Percentiles rank a stretch among this genome's conserved stretches.
phyloP scores from a whole-genome alignment of 148 eudicot genomes.

The Oxyria digyna region DNA sequence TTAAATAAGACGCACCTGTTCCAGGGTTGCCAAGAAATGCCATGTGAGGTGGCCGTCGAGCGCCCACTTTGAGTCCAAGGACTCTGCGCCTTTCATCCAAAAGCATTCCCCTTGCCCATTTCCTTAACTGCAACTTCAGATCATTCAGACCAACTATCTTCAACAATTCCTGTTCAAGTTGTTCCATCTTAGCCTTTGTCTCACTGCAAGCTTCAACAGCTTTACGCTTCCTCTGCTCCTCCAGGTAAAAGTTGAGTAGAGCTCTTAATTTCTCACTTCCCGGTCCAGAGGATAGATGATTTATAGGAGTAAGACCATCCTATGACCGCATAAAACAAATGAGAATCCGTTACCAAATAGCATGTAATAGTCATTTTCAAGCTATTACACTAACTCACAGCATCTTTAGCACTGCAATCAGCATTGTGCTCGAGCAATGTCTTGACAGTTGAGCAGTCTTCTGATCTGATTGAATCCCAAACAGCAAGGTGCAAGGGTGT shows the following conservation, averaged over 20 bases:
- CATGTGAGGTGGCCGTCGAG: conserved; percentile 96
- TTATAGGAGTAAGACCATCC: conserved; percentile 85
- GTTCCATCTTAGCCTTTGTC: conserved; percentile 93
- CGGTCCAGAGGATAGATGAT: conserved; percentile 73
- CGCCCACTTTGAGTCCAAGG: conserved; percentile 83
- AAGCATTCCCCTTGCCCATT: conserved; percentile 99
- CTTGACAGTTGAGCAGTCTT: conserved; percentile 63
- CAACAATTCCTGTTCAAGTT: conserved; percentile 63
- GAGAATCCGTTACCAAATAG: not conserved
- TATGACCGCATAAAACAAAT: conserved; percentile 18
- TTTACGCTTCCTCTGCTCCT: conserved; percentile 71
- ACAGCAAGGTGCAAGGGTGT: conserved; percentile 97
- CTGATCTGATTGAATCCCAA: conserved; percentile 74
- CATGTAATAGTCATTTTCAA: not conserved
- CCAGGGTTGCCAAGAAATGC: conserved; percentile 99
- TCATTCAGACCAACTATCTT: conserved; percentile 71
- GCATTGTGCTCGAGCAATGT: conserved; percentile 83
- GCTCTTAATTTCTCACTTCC: conserved; percentile 67
- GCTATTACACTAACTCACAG: conserved; percentile 31
- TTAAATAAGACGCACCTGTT: conserved; percentile 47
- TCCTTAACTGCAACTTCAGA: conserved; percentile 73
- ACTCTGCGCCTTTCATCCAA: conserved; percentile 96
- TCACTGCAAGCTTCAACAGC: conserved; percentile 90
- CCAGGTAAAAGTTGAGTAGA: conserved; percentile 46
- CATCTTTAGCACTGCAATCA: conserved; percentile 81